These are phyloP conservation scores for Sphagnum tenellum DNA, from an alignment of 225 moss, liverwort and hornwort genomes.

Conservation along the genomic window DNA sequence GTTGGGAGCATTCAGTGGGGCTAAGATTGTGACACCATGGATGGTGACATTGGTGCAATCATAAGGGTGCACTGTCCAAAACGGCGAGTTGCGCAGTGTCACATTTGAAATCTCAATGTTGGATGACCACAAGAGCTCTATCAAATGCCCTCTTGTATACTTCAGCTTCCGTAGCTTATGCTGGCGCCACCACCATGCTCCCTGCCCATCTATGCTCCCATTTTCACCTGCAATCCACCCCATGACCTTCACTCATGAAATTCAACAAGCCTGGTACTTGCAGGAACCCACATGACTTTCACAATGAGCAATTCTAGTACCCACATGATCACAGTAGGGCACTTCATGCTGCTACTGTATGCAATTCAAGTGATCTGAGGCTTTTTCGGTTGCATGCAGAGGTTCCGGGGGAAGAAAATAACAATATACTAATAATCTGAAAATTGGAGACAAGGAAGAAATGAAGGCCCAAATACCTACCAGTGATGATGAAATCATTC, in stretches of 20 bases:
- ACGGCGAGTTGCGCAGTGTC: slow-evolving; percentile 50
- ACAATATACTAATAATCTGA: no score
- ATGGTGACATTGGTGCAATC: slow-evolving; percentile 71
- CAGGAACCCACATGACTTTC: no score
- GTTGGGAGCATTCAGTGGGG: slow-evolving; percentile 76
- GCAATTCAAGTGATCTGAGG: no score
- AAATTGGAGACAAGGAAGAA: no score
- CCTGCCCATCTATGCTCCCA: slow-evolving; percentile 58
- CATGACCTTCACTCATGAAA: no score
- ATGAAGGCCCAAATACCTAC: slow-evolving; percentile 4
- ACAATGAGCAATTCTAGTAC: no score
- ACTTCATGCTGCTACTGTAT: no score
- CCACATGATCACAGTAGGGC: no score
- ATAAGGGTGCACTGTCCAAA: slow-evolving; percentile 59
- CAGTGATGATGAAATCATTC: slow-evolving; percentile 50
- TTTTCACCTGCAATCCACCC: slow-evolving; percentile 18
- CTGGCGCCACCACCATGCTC: slow-evolving; percentile 50
- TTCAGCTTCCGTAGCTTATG: slow-evolving; percentile 16
- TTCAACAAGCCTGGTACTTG: no score
- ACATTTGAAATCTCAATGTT: slow-evolving; percentile 39
- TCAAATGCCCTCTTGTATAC: slow-evolving; percentile 40
- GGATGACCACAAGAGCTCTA: slow-evolving; percentile 58
- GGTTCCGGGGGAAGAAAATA: no score
- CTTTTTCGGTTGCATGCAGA: no score
- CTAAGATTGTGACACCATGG: slow-evolving; percentile 60